A percentile compares a stretch with the other conserved stretches of the same genome.
phyloP scores from a whole-genome alignment of 148 eudicot genomes.

The Rhododendron simsii region DNA sequence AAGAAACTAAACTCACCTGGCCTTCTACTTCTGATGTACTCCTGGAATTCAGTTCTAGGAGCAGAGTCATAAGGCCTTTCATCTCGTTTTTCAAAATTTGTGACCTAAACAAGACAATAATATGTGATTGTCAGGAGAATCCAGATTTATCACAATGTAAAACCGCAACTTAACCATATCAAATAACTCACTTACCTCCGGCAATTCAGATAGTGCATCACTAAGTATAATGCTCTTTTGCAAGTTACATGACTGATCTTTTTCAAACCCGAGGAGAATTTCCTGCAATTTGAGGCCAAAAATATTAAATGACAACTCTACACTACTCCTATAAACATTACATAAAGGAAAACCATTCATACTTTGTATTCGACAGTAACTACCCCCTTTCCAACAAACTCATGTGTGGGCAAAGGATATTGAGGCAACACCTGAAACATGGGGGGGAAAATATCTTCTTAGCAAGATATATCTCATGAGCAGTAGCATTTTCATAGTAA shows the following conservation, averaged over 20 bases:
- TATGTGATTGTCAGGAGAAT: not conserved
- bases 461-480: not conserved
- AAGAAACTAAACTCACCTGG: constrained; percentile 14
- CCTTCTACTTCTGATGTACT: constrained; percentile 18
- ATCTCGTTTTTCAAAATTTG: constrained; percentile 20
- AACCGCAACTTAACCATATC: not conserved
- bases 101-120: constrained; percentile 13
- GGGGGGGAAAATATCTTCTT: not conserved
- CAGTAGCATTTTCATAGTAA: not conserved
- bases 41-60: constrained; percentile 23
- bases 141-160: not conserved
- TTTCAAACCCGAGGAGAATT: constrained; percentile 17
- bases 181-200: constrained; percentile 10
- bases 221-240: constrained; percentile 16
- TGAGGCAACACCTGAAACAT: constrained; percentile 28
- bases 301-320: not conserved
- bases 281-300: constrained; percentile 11
- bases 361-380: constrained; percentile 26
- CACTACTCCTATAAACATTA: not conserved
- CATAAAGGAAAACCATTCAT: not conserved
- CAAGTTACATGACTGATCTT: constrained; percentile 4
- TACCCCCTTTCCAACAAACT: constrained; percentile 20
- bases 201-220: constrained; percentile 34
- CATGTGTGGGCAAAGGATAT: constrained; percentile 35
- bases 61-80: constrained; percentile 22